These are phyloP conservation scores for Tetrahymena borealis DNA, from an alignment of 73 alveolate genomes.

Conservation along the genomic window DNA sequence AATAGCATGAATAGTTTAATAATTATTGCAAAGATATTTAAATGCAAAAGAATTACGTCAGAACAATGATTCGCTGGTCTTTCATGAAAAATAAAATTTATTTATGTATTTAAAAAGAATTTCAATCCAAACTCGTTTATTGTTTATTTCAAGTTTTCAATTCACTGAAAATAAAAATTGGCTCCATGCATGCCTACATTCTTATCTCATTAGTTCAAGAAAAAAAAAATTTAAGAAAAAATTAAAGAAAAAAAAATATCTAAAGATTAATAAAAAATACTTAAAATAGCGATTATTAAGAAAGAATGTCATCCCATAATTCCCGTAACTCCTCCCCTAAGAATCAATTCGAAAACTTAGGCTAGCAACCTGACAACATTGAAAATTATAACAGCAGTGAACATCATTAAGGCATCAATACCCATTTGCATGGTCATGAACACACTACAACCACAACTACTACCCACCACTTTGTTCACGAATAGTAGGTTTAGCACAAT, in stretches of 20 bases:
- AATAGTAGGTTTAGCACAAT: neutral
- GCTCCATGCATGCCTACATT: neutral
- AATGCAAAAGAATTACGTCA: too few relatives aligned
- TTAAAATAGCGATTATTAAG: neutral
- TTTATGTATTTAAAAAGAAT: neutral
- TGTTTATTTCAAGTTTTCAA: neutral
- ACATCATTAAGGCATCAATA: neutral
- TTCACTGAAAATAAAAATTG: neutral
- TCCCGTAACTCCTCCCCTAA: neutral
- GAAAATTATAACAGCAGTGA: neutral
- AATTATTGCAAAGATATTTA: too few relatives aligned
- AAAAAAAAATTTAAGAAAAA: neutral
- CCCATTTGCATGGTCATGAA: neutral
- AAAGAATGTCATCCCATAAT: neutral
- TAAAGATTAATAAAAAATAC: neutral
- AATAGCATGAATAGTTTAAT: too few relatives aligned
- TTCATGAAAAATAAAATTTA: neutral
- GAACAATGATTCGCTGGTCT: too few relatives aligned
- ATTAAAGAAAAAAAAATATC: neutral
- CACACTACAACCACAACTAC: neutral
- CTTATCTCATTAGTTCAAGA: too few relatives aligned
- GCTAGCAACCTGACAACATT: neutral
- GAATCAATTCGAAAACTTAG: neutral
- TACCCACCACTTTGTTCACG: neutral
- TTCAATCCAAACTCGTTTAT: neutral